A percentile compares a stretch with the other conserved stretches of the same genome.
These are phyloP conservation scores for Hypoxylon sp. DNA, from an alignment of 2,329 filamentous ascomycete species.

Conservation along the genomic window DNA sequence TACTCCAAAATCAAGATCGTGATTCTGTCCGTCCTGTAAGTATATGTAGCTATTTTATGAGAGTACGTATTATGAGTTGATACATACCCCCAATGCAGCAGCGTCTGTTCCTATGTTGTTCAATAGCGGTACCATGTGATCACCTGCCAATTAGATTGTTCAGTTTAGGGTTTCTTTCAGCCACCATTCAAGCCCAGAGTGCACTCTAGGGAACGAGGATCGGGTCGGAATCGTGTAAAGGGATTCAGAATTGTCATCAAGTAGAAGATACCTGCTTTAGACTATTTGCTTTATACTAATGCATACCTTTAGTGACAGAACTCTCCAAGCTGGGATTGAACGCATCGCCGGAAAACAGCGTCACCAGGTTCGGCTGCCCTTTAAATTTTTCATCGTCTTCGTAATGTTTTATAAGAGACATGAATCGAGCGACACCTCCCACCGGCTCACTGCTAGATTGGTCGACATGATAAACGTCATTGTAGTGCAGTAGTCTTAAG, in stretches of 20 bases:
- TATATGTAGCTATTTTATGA: conserved; percentile 32
- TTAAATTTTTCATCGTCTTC: conserved; percentile 71
- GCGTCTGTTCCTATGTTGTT: conserved; percentile 84
- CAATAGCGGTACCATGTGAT: conserved; percentile 89
- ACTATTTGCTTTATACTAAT: conserved; percentile 6
- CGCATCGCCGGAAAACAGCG: conserved; percentile 91
- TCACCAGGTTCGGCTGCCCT: conserved; percentile 76
- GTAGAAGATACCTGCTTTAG: not conserved
- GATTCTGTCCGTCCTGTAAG: conserved; percentile 71
- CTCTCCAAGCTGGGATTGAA: conserved; percentile 94
- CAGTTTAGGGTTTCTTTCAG: conserved; percentile 13
- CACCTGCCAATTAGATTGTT: conserved; percentile 60
- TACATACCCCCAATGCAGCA: conserved; percentile 83
- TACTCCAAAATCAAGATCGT: conserved; percentile 93
- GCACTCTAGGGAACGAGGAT: not conserved
- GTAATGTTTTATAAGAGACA: conserved; percentile 83
- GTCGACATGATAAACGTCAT: conserved; percentile 94
- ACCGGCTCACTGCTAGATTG: conserved; percentile 81
- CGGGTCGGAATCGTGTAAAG: not conserved
- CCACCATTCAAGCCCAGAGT: not conserved
- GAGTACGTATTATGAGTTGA: conserved; percentile 8
- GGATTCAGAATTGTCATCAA: not conserved
- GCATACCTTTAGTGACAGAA: conserved; percentile 84
- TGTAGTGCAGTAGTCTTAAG: conserved; percentile 88
- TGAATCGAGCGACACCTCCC: conserved; percentile 85